Conservation (phyloP, 257 asterid genomes). For the Salvia miltiorrhiza region DNA sequence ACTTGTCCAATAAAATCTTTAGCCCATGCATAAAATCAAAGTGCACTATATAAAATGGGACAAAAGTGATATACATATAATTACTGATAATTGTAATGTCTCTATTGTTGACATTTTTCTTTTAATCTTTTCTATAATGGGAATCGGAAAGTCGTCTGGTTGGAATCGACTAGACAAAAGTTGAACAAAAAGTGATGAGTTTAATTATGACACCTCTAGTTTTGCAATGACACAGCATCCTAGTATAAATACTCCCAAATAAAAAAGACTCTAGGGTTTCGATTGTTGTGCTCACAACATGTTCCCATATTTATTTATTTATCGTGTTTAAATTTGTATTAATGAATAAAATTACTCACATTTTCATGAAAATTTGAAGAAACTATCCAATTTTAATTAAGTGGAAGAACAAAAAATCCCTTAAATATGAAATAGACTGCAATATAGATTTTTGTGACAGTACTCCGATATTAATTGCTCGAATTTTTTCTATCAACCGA, state of each 20-base stretch:
- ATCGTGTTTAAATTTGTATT: neutral
- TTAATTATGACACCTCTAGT: neutral
- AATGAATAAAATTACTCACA: too few species aligned
- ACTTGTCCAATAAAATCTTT: too few species aligned
- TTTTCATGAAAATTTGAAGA: too few species aligned
- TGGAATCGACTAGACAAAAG: neutral
- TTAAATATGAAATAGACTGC: too few species aligned
- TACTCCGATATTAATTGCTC: too few species aligned
- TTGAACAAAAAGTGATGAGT: neutral
- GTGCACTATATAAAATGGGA: neutral
- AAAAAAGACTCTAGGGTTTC: constrained; percentile 11
- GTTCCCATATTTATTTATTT: neutral
- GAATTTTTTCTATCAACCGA: too few species aligned
- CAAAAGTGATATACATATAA: neutral
- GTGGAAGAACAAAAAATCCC: too few species aligned
- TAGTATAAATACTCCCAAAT: neutral
- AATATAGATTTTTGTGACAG: too few species aligned
- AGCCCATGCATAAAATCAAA: neutral
- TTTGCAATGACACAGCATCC: neutral
- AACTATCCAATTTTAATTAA: too few species aligned
- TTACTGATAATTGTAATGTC: neutral
- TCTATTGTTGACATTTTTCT: neutral
- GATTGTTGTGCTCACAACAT: neutral
- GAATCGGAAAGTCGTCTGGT: neutral
- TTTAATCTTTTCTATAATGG: neutral